Percentiles rank a stretch among this genome's conserved stretches.
Conservation (phyloP, 768 basidiomycete species). For the Tulasnella sp. region DNA sequence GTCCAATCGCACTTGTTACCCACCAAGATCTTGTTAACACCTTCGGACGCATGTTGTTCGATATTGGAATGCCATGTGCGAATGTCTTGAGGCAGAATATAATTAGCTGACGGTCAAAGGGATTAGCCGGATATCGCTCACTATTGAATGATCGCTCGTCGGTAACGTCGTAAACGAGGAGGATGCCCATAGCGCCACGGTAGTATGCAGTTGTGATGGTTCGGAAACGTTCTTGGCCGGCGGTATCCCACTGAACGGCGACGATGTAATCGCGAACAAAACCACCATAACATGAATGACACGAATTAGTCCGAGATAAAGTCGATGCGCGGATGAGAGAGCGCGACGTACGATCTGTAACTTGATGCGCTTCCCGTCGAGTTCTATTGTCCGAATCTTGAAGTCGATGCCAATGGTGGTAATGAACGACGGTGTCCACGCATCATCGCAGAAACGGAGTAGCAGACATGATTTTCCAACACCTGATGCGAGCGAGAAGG, state of each 20-base stretch:
- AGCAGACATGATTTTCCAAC: slow-evolving; percentile 96
- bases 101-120: neutral
- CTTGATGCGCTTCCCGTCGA: slow-evolving; percentile 96
- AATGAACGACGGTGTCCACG: slow-evolving; percentile 98
- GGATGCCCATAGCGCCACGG: slow-evolving; percentile 96
- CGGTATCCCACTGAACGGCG: slow-evolving; percentile 82
- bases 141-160: slow-evolving; percentile 93
- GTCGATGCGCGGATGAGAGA: neutral
- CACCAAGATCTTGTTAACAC: slow-evolving; percentile 97
- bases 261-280: neutral
- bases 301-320: neutral
- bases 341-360: slow-evolving; percentile 77
- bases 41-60: slow-evolving; percentile 96
- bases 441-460: slow-evolving; percentile 96
- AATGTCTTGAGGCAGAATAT: slow-evolving; percentile 50
- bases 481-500: slow-evolving; percentile 35
- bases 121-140: slow-evolving; percentile 33
- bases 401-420: slow-evolving; percentile 99
- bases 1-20: slow-evolving; percentile 99
- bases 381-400: slow-evolving; percentile 97
- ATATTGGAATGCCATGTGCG: slow-evolving; percentile 97
- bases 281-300: neutral
- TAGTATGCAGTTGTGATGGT: slow-evolving; percentile 99
- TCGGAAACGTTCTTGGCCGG: slow-evolving; percentile 96
- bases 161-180: slow-evolving; percentile 97